These are phyloP conservation scores for Meredithiella fracta DNA, from an alignment of 2,329 filamentous ascomycete species.

Conservation along the genomic window DNA sequence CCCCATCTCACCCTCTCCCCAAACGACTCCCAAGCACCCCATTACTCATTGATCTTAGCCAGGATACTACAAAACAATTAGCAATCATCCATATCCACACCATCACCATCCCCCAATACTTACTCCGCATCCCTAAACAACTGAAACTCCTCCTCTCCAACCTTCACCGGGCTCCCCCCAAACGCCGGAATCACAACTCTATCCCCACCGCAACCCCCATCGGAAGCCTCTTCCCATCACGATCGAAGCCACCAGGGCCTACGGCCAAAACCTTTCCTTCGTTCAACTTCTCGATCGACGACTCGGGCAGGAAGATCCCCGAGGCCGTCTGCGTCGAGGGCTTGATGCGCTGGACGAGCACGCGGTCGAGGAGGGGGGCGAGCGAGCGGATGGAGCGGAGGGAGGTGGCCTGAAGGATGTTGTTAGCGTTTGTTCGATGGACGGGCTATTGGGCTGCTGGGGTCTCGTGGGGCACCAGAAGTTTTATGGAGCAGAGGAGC, in stretches of 20 bases:
- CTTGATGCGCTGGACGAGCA: conserved; percentile 95
- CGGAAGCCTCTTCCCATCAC: conserved; percentile 71
- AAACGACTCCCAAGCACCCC: background rate
- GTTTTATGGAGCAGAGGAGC: too few species aligned
- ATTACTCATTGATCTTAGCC: conserved; percentile 94
- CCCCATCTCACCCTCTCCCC: background rate
- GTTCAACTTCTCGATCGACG: conserved; percentile 92
- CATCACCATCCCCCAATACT: conserved; percentile 26
- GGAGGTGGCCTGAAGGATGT: conserved; percentile 35
- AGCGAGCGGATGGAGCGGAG: conserved; percentile 93
- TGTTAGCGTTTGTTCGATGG: background rate
- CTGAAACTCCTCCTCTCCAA: conserved; percentile 89
- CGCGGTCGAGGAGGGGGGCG: conserved; percentile 88
- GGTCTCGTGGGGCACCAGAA: background rate
- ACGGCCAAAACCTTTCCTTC: conserved; percentile 94
- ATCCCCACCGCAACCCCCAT: conserved; percentile 73
- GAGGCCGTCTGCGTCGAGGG: conserved; percentile 90
- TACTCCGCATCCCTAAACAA: conserved; percentile 98
- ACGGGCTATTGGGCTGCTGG: background rate
- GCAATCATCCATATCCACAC: background rate
- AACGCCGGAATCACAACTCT: conserved; percentile 94
- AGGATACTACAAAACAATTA: conserved; percentile 49
- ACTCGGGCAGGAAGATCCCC: conserved; percentile 96
- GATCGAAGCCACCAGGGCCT: conserved; percentile 74
- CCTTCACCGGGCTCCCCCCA: conserved; percentile 88